phyloP scores from a whole-genome alignment of 2,329 filamentous ascomycete species.

The Diplodia intermedia region DNA sequence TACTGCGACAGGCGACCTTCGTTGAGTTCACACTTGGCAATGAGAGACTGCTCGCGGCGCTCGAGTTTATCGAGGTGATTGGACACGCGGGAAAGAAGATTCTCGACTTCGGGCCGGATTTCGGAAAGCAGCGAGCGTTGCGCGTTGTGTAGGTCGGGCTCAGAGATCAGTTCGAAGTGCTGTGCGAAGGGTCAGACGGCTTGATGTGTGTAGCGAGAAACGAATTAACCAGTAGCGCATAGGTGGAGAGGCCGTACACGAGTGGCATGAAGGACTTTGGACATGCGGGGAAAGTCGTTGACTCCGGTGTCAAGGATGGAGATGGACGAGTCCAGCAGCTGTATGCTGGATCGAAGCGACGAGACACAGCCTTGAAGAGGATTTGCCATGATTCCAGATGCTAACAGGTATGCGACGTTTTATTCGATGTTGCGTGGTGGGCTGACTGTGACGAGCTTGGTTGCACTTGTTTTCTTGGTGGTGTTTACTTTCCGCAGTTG shows the following conservation, averaged over 20 bases:
- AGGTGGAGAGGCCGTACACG: constrained; percentile 53
- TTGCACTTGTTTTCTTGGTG: not conserved
- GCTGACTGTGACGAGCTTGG: not conserved
- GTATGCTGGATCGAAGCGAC: constrained; percentile 66
- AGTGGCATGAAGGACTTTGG: constrained; percentile 68
- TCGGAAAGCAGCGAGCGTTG: constrained; percentile 86
- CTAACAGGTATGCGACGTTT: too few relatives aligned
- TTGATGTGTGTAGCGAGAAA: not conserved
- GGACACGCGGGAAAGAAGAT: constrained; percentile 81
- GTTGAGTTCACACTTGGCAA: constrained; percentile 82
- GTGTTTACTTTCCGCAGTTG: constrained; percentile 28
- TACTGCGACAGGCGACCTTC: constrained; percentile 69
- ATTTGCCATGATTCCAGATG: constrained; percentile 39
- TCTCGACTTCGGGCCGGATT: constrained; percentile 83
- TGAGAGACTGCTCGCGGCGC: constrained; percentile 81
- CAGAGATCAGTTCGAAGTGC: constrained; percentile 93
- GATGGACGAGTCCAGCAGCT: constrained; percentile 68
- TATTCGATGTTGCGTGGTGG: not conserved
- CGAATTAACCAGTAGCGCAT: not conserved
- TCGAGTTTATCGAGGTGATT: constrained; percentile 83
- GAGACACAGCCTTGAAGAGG: constrained; percentile 66
- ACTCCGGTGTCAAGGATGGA: constrained; percentile 67
- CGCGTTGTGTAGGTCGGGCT: constrained; percentile 79
- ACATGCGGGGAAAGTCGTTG: constrained; percentile 67
- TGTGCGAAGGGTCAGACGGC: constrained; percentile 46